Conservation (phyloP, 257 asterid genomes). For the Solanum paucissectum region DNA sequence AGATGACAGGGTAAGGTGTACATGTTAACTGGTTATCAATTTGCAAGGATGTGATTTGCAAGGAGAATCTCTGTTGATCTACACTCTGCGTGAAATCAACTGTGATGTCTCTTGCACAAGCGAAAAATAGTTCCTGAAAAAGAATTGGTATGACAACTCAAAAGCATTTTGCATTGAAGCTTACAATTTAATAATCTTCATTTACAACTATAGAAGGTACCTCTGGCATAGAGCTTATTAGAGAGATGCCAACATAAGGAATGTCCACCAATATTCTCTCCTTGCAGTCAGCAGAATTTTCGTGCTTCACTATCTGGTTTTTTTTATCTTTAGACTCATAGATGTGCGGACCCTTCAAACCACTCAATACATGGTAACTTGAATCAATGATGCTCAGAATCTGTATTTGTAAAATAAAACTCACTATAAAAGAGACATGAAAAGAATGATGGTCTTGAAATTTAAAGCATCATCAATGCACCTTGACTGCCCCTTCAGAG, state of each 20-base stretch:
- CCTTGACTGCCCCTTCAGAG: conserved; percentile 97
- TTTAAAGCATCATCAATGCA: conserved; percentile 10
- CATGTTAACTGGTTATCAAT: conserved; percentile 75
- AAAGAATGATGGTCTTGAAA: background rate
- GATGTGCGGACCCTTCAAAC: conserved; percentile 48
- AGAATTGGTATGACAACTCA: conserved; percentile 7
- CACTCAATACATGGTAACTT: conserved; percentile 60
- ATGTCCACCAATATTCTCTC: conserved; percentile 61
- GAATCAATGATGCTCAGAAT: conserved; percentile 88
- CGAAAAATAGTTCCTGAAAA: conserved; percentile 80
- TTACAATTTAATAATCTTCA: background rate
- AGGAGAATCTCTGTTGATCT: conserved; percentile 71
- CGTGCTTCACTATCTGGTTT: conserved; percentile 37
- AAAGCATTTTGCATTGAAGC: background rate
- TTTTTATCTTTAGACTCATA: conserved; percentile 42
- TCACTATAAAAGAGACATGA: conserved; percentile 9
- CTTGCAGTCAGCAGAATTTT: conserved; percentile 34
- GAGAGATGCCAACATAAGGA: conserved; percentile 82
- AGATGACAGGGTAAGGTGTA: conserved; percentile 81
- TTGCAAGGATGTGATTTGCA: conserved; percentile 65
- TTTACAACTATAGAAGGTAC: conserved; percentile 21
- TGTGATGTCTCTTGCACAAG: conserved; percentile 60
- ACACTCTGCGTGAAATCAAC: conserved; percentile 59
- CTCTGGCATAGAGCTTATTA: conserved; percentile 83
- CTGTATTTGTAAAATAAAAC: conserved; percentile 27